Base-by-base conservation (phyloP, 768 basidiomycete species). In the Amanita fuliginea region DNA sequence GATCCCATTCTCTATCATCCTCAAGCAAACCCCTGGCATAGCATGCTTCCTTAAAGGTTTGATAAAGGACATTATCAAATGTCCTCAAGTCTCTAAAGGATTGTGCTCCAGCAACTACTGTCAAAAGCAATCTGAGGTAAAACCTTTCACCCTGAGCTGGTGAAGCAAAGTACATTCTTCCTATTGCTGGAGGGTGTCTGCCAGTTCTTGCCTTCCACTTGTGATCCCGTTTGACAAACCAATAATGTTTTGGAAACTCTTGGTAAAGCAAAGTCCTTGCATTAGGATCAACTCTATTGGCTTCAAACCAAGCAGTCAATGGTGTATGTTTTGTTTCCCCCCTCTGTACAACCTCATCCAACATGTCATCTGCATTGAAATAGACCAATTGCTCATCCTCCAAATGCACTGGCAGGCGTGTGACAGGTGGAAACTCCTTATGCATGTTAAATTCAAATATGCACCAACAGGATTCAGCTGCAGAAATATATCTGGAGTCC, bases 1-100 rank as follows among this genome's bases (percentile, higher is more conserved):
- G 55, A 0, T 53, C 34, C 69, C 70, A 73, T 55, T 75, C 74
- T 0, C 60, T 55, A 57, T 75, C 71, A 59, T 72, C 65, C 35
- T 69, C 61, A 0, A 69, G 49, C 0, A 71, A 55, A 0, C 69
- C 68, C 2, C 58, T 51, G 4, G 62, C 64, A 19, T 57, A 55
- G 39, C 73, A 73, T 6, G 70, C 71, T 3, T 55, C 66, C 22
- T 62, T 53, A 37, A 63, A 73, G 1, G 69, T 65, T 0, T 57
- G 54, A 51, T 42, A 53, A 47, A 4, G 14, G 5, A 46, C 30
- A 0, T 59, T 62, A 22, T 55, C 30, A 28, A 52, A 55, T 1
- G 54, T 54, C 0, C 55, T 48, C 2, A 66, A 55, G 34, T 64
- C 57, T 1, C 57, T 51, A 41, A 48, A 48, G 4, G 47, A 48